phyloP scores from a whole-genome alignment of 2,329 filamentous ascomycete species.

The Rutstroemia sp. region DNA sequence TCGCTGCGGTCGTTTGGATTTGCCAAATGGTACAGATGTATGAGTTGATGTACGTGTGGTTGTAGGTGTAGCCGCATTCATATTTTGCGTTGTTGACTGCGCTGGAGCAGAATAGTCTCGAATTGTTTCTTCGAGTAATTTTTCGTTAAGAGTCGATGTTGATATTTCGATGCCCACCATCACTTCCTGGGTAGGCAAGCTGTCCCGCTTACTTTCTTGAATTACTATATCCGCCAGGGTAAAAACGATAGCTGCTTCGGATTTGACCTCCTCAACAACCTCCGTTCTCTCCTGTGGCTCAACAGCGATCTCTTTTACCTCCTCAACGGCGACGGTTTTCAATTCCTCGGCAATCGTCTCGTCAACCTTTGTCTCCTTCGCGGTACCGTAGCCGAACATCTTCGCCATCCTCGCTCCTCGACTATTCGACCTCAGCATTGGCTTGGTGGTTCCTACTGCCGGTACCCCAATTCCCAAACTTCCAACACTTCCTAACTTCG shows the following conservation, averaged over 20 bases:
- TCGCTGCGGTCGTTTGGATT: not conserved
- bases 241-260: too few relatives aligned
- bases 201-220: too few relatives aligned
- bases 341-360: not conserved
- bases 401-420: conserved; percentile 18
- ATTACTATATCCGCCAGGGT: too few relatives aligned
- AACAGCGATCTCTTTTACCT: not conserved
- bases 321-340: not conserved
- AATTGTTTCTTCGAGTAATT: too few relatives aligned
- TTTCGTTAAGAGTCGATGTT: too few relatives aligned
- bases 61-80: not conserved
- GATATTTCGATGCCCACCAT: too few relatives aligned
- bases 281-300: not conserved
- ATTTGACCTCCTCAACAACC: too few relatives aligned
- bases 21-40: not conserved
- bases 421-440: conserved; percentile 6
- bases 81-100: not conserved
- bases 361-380: conserved; percentile 1
- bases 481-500: conserved; percentile 1
- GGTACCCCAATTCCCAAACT: conserved; percentile 1
- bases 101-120: not conserved
- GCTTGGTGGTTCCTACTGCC: not conserved
- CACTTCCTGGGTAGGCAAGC: too few relatives aligned
- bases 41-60: not conserved
- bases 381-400: conserved; percentile 16